Evolutionary conservation across 1,284 basidiomycete species (phyloP).

Genomic region (Rhizoctonia solani): DNA sequence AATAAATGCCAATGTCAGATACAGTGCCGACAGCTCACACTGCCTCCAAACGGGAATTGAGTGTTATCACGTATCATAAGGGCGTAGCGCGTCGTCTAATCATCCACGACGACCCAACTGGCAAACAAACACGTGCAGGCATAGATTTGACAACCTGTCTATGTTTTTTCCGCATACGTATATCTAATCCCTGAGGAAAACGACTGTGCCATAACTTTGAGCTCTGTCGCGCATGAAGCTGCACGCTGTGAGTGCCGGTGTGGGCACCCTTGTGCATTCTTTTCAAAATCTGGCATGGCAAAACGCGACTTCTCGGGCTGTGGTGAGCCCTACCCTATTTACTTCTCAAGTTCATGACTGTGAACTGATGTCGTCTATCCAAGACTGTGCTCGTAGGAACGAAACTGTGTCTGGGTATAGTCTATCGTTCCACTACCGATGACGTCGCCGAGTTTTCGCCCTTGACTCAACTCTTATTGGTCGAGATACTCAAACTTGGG

Average conservation of each 20-base stretch:
- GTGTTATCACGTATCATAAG: no score
- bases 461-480: conserved; percentile 12
- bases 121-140: background rate
- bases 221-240: conserved; percentile 6
- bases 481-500: conserved; percentile 12
- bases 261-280: background rate
- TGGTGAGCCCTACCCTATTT: conserved; percentile 4
- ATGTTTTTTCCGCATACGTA: background rate
- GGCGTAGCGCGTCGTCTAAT: no score
- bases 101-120: background rate
- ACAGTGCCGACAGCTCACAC: no score
- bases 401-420: conserved; percentile 5
- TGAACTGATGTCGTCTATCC: background rate
- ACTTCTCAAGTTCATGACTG: background rate
- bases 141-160: background rate
- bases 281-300: conserved; percentile 14
- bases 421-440: conserved; percentile 3
- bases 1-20: no score
- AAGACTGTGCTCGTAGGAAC: conserved; percentile 12
- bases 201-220: background rate
- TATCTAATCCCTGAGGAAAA: background rate
- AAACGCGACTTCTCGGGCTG: conserved; percentile 2
- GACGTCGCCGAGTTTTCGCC: conserved; percentile 13
- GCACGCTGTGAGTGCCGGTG: background rate
- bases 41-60: no score